phyloP scores from a whole-genome alignment of 148 eudicot genomes.

The Mesembryanthemum crystallinum region DNA sequence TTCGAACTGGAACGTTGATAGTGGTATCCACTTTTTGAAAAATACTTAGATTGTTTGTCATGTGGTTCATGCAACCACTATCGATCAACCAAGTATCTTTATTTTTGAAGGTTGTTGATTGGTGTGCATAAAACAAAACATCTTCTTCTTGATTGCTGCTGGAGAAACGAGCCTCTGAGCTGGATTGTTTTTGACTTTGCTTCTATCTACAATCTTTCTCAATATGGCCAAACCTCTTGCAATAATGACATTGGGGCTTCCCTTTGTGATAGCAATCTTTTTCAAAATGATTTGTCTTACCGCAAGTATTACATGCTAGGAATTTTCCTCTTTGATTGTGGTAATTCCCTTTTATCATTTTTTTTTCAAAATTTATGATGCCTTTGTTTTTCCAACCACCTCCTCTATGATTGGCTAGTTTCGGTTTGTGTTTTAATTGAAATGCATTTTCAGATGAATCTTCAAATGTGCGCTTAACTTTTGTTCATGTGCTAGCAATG shows the following conservation, averaged over 20 bases:
- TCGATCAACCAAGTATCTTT: background rate
- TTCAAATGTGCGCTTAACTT: too few relatives aligned
- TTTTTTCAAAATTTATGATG: background rate
- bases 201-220: background rate
- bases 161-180: background rate
- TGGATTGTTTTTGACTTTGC: background rate
- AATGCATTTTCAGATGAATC: too few relatives aligned
- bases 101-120: too few relatives aligned
- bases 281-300: background rate
- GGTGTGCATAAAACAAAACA: background rate
- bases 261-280: background rate
- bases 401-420: too few relatives aligned
- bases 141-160: background rate
- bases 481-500: too few relatives aligned
- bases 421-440: too few relatives aligned
- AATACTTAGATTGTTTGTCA: constrained; percentile 12
- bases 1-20: background rate
- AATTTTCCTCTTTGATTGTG: background rate
- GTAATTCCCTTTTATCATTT: too few relatives aligned
- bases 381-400: too few relatives aligned
- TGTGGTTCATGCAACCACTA: constrained; percentile 23
- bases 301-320: background rate
- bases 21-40: constrained; percentile 14
- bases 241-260: background rate
- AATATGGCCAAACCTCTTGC: background rate